A percentile compares a stretch with the other conserved stretches of the same genome.
phyloP scores from a whole-genome alignment of 2,329 filamentous ascomycete genomes.

The Verticillium zaregamsianum region DNA sequence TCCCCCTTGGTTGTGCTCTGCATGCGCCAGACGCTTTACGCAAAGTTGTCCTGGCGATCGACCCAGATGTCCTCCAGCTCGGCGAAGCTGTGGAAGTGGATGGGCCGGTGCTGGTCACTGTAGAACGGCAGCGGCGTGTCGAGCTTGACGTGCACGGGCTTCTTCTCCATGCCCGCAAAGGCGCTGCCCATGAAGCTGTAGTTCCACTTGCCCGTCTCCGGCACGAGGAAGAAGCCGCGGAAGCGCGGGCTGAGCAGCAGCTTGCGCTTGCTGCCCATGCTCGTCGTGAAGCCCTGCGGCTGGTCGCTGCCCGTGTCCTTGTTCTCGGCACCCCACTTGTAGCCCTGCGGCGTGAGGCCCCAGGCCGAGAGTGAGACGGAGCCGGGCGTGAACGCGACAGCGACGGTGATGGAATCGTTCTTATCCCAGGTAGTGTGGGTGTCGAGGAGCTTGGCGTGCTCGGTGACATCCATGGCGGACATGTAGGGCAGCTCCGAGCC shows the following conservation, averaged over 20 bases:
- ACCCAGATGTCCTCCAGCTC: slow-evolving; percentile 97
- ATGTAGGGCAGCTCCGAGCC: slow-evolving; percentile 96
- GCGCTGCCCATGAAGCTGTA: slow-evolving; percentile 96
- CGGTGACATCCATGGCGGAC: slow-evolving; percentile 90
- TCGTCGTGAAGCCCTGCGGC: slow-evolving; percentile 86
- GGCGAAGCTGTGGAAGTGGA: slow-evolving; percentile 97
- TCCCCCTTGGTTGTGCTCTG: slow-evolving; percentile 1
- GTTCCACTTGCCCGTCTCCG: slow-evolving; percentile 88
- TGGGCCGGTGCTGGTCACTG: slow-evolving; percentile 82
- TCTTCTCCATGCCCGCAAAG: slow-evolving; percentile 87
- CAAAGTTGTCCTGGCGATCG: slow-evolving; percentile 89
- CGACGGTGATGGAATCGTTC: slow-evolving; percentile 89
- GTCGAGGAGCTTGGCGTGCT: slow-evolving; percentile 87
- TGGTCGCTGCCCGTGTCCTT: slow-evolving; percentile 89
- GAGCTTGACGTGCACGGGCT: slow-evolving; percentile 84
- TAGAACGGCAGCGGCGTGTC: slow-evolving; percentile 91
- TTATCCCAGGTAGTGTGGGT: slow-evolving; percentile 73
- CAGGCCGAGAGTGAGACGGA: slow-evolving; percentile 93
- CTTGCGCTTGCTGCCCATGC: slow-evolving; percentile 94
- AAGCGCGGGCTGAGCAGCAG: slow-evolving; percentile 90
- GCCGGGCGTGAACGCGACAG: slow-evolving; percentile 93
- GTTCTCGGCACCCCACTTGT: slow-evolving; percentile 97
- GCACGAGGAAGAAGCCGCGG: slow-evolving; percentile 92
- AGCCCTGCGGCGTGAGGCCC: slow-evolving; percentile 85
- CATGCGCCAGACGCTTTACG: slow-evolving; percentile 46